phyloP scores from a whole-genome alignment of 1,284 basidiomycete genomes.

The Rhizoctonia solani region DNA sequence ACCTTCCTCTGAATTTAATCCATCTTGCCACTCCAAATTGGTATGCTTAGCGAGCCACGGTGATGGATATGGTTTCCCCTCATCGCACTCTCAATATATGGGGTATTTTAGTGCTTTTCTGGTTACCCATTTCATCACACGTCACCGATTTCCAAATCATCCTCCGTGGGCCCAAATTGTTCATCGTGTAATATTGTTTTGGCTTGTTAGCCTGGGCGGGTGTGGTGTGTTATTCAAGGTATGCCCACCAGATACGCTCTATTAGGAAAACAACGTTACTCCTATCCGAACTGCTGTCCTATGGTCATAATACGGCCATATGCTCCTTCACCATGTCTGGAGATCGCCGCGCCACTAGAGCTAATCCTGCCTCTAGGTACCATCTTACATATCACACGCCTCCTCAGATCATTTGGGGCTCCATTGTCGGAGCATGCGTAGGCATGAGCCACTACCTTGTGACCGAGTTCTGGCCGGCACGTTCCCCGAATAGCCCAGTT shows the following conservation, averaged over 20 bases:
- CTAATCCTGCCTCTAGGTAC: conserved; percentile 56
- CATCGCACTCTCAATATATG: conserved; percentile 88
- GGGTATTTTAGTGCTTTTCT: conserved; percentile 83
- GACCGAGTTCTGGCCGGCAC: conserved; percentile 63
- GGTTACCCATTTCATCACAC: conserved; percentile 69
- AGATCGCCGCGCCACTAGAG: no score
- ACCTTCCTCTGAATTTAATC: no score
- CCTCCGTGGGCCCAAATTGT: conserved; percentile 49
- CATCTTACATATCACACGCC: conserved; percentile 74
- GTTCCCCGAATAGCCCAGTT: conserved; percentile 56
- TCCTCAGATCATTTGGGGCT: conserved; percentile 73
- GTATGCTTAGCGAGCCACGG: conserved; percentile 57
- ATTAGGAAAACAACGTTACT: neutral
- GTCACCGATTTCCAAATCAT: conserved; percentile 64
- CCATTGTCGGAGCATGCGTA: conserved; percentile 63
- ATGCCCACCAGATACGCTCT: conserved; percentile 17
- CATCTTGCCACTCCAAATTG: conserved; percentile 4
- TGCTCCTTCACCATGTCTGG: no score
- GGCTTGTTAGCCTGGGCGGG: conserved; percentile 59
- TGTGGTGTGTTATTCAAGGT: conserved; percentile 81
- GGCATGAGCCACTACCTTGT: conserved; percentile 62
- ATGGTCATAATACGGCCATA: no score
- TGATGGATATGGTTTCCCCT: conserved; percentile 84
- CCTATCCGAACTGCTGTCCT: no score
- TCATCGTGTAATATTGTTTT: conserved; percentile 54